Evolutionary conservation across 106 monocot genomes (phyloP).

Genomic region (Allium sativum): DNA sequence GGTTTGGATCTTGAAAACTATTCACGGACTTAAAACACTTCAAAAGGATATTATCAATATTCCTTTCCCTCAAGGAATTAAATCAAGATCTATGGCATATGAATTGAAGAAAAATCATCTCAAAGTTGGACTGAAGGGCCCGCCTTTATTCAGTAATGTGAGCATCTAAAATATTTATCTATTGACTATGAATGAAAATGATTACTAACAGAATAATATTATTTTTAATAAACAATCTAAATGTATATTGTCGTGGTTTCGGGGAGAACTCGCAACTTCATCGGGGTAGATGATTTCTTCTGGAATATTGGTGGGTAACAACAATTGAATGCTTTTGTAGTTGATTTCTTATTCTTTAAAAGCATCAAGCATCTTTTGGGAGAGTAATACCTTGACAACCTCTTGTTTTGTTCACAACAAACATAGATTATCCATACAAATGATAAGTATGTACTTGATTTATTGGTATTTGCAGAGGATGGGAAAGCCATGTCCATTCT

Average conservation of each 20-base stretch:
- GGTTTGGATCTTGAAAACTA: slow-evolving; percentile 88
- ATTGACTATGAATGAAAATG: neutral
- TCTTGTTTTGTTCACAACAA: no score
- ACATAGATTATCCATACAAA: no score
- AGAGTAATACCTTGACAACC: no score
- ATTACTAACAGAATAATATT: neutral
- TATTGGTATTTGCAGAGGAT: no score
- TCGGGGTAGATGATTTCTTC: slow-evolving; percentile 82
- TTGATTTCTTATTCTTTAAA: no score
- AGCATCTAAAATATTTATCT: slow-evolving; percentile 13
- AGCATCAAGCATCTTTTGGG: no score
- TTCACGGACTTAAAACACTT: slow-evolving; percentile 80
- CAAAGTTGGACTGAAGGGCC: slow-evolving; percentile 85
- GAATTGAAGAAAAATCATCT: slow-evolving; percentile 93
- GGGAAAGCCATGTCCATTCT: no score
- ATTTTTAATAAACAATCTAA: neutral
- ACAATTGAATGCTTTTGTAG: no score
- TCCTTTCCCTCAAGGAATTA: slow-evolving; percentile 69
- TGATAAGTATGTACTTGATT: no score
- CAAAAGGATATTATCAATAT: slow-evolving; percentile 71
- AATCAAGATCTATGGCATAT: slow-evolving; percentile 66
- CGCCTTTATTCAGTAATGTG: slow-evolving; percentile 74
- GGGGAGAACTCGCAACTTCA: slow-evolving; percentile 65
- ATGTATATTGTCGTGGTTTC: slow-evolving; percentile 1
- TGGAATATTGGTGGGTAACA: slow-evolving; percentile 51